phyloP scores from a whole-genome alignment of 2,329 filamentous ascomycete genomes.

The Leptographium wingfieldii region DNA sequence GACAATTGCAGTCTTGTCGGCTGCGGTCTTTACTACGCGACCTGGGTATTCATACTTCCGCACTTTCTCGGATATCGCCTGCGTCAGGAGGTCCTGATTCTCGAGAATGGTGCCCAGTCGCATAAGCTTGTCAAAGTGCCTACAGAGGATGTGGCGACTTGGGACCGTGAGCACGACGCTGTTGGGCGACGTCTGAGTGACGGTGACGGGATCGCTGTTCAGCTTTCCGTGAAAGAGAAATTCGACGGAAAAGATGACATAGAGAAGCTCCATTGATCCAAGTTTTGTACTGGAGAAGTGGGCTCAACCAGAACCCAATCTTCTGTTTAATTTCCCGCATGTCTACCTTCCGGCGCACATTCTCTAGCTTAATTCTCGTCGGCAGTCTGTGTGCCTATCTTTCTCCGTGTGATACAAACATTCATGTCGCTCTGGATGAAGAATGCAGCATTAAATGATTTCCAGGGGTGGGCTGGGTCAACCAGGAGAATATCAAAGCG shows the following conservation, averaged over 20 bases:
- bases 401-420: conserved; percentile 6
- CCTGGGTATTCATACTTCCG: conserved; percentile 34
- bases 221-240: background rate
- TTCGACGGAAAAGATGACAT: background rate
- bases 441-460: background rate
- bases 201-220: background rate
- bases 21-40: conserved; percentile 35
- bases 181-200: background rate
- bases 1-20: conserved; percentile 16
- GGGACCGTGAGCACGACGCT: conserved; percentile 25
- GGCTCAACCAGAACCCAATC: no score
- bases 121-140: conserved; percentile 37
- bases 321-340: no score
- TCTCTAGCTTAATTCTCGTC: no score
- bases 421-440: conserved; percentile 12
- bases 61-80: conserved; percentile 29
- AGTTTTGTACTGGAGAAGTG: no score
- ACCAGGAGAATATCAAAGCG: background rate
- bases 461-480: background rate
- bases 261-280: background rate
- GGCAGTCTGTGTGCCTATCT: no score
- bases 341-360: no score
- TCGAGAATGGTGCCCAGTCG: conserved; percentile 30
- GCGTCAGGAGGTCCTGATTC: conserved; percentile 32
- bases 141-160: conserved; percentile 25